Evolutionary conservation across 441 rosid genomes (phyloP).

Genomic region (Gossypium laxum): DNA sequence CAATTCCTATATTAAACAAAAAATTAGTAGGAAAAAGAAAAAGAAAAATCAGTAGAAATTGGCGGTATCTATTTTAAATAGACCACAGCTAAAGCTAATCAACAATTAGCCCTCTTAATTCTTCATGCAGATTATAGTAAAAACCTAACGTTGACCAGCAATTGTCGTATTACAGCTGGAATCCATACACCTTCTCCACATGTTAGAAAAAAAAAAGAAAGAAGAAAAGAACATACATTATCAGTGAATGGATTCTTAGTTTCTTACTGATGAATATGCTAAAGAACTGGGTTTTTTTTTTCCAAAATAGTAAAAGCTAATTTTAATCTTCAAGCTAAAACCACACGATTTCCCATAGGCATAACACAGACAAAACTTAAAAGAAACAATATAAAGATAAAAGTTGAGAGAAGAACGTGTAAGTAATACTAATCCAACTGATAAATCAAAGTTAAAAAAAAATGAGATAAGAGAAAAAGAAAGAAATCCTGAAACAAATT

Average conservation of each 20-base stretch:
- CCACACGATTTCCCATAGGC: not conserved
- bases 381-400: not conserved
- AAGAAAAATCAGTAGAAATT: not conserved
- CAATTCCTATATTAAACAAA: not conserved
- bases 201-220: not conserved
- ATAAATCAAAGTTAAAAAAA: not conserved
- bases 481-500: constrained; percentile 5
- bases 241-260: not conserved
- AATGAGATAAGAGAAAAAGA: not conserved
- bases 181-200: not conserved
- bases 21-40: not conserved
- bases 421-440: not conserved
- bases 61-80: not conserved
- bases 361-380: not conserved
- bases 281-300: not conserved
- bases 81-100: constrained; percentile 2
- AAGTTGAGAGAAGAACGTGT: not conserved
- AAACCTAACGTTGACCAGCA: constrained; percentile 4
- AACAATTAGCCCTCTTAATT: not conserved
- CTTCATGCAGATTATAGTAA: not conserved
- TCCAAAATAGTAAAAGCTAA: not conserved
- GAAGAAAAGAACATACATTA: not conserved
- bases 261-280: not conserved
- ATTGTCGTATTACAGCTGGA: not conserved
- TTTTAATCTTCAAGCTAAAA: not conserved